These are phyloP conservation scores for Glarea lozoyensis DNA, from an alignment of 495 filamentous ascomycete genomes.

Conservation along the genomic window DNA sequence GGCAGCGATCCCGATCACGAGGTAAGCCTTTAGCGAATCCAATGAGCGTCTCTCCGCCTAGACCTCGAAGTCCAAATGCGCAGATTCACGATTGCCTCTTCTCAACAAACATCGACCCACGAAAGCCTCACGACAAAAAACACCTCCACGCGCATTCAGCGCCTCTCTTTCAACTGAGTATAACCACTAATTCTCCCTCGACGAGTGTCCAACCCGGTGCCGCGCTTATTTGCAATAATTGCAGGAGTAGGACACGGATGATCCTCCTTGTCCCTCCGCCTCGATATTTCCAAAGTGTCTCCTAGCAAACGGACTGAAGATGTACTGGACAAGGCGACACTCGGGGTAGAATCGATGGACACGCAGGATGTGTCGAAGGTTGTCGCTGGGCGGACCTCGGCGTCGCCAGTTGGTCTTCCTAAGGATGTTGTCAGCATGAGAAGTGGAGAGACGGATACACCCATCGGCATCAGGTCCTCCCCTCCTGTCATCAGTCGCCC, in stretches of 20 bases:
- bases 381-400: conserved; percentile 6
- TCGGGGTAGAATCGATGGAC: conserved; percentile 21
- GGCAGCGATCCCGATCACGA: too few species aligned
- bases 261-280: conserved; percentile 18
- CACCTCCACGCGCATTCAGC: too few species aligned
- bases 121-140: too few species aligned
- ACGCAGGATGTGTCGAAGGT: conserved; percentile 7
- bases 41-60: too few species aligned
- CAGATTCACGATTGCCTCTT: too few species aligned
- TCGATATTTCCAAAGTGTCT: conserved; percentile 23
- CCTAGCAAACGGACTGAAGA: conserved; percentile 16
- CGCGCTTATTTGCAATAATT: too few species aligned
- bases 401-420: conserved; percentile 1
- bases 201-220: too few species aligned
- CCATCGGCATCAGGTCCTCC: conserved; percentile 18
- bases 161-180: too few species aligned
- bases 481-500: conserved; percentile 9
- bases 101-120: too few species aligned
- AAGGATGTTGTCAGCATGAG: conserved; percentile 8
- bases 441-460: conserved; percentile 4
- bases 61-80: too few species aligned
- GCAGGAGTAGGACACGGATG: conserved; percentile 18
- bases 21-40: too few species aligned
- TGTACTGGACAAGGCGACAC: conserved; percentile 12
- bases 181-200: too few species aligned